Conservation (phyloP, 1,139 yeast genomes). For the Zygosaccharomyces sapae region DNA sequence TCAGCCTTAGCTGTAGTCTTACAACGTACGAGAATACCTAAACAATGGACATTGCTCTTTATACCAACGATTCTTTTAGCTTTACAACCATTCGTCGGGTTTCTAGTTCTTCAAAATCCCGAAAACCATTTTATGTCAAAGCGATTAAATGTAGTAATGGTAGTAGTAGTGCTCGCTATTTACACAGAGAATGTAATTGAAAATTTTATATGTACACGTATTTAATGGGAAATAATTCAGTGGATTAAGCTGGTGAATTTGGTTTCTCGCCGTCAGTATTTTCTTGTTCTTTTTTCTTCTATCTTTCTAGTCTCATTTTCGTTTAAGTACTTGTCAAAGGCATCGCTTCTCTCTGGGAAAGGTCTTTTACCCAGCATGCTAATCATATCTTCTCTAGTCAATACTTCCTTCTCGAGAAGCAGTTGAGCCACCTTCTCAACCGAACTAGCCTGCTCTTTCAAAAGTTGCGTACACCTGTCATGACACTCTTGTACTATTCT, state of each 20-base stretch:
- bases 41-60: too few species aligned
- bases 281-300: conserved; percentile 18
- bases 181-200: conserved; percentile 9
- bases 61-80: too few species aligned
- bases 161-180: conserved; percentile 1
- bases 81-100: too few species aligned
- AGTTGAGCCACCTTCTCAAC: conserved; percentile 70
- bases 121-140: background rate
- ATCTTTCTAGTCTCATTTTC: conserved; percentile 33
- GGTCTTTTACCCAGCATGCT: conserved; percentile 69
- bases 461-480: conserved; percentile 48
- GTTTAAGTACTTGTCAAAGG: conserved; percentile 70
- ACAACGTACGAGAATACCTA: too few species aligned
- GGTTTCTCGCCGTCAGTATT: conserved; percentile 8
- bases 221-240: background rate
- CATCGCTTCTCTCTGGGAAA: conserved; percentile 72
- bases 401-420: conserved; percentile 61
- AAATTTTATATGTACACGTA: conserved; percentile 9
- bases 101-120: too few species aligned
- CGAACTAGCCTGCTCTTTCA: conserved; percentile 55
- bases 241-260: conserved; percentile 1
- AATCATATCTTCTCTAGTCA: conserved; percentile 80
- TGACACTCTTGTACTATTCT: conserved; percentile 55
- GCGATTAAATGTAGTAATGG: background rate
- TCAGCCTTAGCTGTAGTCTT: background rate